phyloP scores from a whole-genome alignment of 192 early-diverging fungal genomes.

The Dimargaris cristalligena region DNA sequence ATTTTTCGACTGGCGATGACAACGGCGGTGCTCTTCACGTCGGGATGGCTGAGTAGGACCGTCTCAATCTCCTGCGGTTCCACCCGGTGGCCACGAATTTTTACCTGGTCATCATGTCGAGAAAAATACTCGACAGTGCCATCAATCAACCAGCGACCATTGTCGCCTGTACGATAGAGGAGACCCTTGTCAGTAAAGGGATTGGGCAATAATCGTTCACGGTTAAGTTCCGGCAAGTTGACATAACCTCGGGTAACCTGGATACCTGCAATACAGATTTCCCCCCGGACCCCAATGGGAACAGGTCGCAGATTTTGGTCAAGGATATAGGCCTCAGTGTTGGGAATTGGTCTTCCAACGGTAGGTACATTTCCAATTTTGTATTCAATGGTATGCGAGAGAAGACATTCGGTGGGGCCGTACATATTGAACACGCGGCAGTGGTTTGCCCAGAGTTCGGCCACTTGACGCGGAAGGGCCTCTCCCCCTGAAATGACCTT shows the following conservation, averaged over 20 bases:
- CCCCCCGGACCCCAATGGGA: slow-evolving; percentile 18
- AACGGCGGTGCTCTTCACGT: background rate
- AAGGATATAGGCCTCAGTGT: slow-evolving; percentile 18
- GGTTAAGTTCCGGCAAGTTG: background rate
- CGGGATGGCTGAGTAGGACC: background rate
- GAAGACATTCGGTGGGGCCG: background rate
- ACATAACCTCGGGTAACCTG: background rate
- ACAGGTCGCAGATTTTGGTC: slow-evolving; percentile 13
- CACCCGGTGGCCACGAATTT: slow-evolving; percentile 4
- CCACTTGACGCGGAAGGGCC: background rate
- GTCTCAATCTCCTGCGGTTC: slow-evolving; percentile 2
- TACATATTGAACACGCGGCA: background rate
- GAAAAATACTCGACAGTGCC: background rate
- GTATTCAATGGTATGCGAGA: background rate
- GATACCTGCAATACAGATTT: slow-evolving; percentile 17
- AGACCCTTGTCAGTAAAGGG: background rate
- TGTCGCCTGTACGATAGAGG: background rate
- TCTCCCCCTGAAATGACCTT: background rate
- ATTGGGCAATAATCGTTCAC: background rate
- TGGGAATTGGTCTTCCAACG: slow-evolving; percentile 15
- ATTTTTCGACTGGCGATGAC: background rate
- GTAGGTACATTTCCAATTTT: slow-evolving; percentile 1
- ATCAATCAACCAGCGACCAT: slow-evolving; percentile 5
- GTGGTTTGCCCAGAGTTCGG: background rate
- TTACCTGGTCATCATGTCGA: slow-evolving; percentile 2